Conservation (phyloP, 495 filamentous ascomycete species). For the Apodospora peruviana region DNA sequence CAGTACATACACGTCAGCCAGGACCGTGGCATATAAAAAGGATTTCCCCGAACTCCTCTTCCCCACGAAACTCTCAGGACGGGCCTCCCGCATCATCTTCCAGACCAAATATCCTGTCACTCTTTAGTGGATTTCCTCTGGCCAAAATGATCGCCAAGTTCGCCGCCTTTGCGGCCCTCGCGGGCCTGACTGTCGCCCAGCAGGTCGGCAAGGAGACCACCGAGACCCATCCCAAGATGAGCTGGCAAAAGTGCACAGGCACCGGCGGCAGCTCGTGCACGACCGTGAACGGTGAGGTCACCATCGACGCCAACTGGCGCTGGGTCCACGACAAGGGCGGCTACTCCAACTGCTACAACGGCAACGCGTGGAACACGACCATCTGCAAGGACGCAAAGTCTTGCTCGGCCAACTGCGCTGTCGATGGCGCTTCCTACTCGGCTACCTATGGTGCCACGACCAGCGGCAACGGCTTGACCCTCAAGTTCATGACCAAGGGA, state of each 20-base stretch:
- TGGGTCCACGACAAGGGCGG: conserved; percentile 36
- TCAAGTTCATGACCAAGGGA: conserved; percentile 50
- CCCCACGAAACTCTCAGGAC: background rate
- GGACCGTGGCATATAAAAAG: too few relatives aligned
- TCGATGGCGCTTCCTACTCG: conserved; percentile 19
- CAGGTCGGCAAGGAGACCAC: conserved; percentile 48
- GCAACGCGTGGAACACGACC: conserved; percentile 38
- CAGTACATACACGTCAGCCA: too few relatives aligned
- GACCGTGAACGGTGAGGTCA: conserved; percentile 34
- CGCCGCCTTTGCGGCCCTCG: conserved; percentile 28
- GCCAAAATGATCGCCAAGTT: conserved; percentile 20
- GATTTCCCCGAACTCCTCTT: background rate
- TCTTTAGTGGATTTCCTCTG: background rate
- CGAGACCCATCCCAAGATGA: conserved; percentile 56
- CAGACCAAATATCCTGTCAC: conserved; percentile 1
- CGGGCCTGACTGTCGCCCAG: conserved; percentile 40
- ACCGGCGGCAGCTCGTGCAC: conserved; percentile 41
- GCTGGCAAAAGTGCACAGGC: conserved; percentile 50
- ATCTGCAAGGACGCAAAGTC: conserved; percentile 32
- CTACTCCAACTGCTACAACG: conserved; percentile 42
- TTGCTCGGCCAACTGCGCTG: conserved; percentile 39
- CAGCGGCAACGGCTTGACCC: conserved; percentile 37
- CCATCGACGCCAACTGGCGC: conserved; percentile 45
- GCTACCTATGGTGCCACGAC: conserved; percentile 41
- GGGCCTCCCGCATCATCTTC: background rate